Conservation (phyloP, 768 basidiomycete genomes). For the Trametes cinnabarina region DNA sequence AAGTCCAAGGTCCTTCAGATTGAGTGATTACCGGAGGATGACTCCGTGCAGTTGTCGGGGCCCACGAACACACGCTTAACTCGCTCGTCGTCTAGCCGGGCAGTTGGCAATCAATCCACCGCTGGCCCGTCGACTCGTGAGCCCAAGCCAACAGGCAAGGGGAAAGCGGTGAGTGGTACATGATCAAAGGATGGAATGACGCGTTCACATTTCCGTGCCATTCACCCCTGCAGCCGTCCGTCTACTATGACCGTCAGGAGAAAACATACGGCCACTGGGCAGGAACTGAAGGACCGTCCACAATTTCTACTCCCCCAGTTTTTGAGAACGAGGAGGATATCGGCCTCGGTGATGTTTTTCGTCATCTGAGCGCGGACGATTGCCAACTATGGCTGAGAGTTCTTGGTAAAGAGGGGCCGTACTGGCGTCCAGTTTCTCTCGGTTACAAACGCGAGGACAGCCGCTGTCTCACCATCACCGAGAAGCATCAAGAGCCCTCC, state of each 20-base stretch:
- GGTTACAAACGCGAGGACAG: neutral
- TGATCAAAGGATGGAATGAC: no score
- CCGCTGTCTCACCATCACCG: neutral
- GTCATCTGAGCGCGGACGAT: neutral
- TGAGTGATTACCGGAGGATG: neutral
- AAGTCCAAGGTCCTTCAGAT: neutral
- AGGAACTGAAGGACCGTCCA: neutral
- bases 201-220: no score
- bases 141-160: neutral
- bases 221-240: no score
- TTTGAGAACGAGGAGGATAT: neutral
- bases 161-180: neutral
- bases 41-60: no score
- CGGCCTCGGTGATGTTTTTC: neutral
- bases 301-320: neutral
- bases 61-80: no score
- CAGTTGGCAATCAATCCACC: neutral
- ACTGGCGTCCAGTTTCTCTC: neutral
- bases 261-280: neutral
- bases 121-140: neutral
- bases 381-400: neutral
- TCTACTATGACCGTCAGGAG: neutral
- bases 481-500: neutral
- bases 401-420: neutral
- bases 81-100: no score